Conservation (phyloP, 1,139 yeast species). For the Candida albicans region DNA sequence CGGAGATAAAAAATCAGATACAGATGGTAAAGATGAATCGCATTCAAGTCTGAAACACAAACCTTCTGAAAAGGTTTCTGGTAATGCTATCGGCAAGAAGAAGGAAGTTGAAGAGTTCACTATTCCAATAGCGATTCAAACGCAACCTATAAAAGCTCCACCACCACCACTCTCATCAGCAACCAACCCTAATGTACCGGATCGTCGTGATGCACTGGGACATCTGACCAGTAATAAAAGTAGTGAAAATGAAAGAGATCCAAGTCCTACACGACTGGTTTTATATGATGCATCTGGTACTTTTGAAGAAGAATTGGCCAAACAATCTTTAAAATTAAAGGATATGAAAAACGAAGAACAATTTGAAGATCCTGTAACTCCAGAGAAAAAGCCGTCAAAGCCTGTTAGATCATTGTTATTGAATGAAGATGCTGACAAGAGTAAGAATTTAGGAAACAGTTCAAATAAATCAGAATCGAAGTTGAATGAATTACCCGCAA, state of each 20-base stretch:
- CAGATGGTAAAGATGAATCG: neutral
- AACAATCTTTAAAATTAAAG: neutral
- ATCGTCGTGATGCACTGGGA: neutral
- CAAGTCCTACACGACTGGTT: slow-evolving; percentile 8
- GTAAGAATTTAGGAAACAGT: neutral
- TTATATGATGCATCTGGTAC: slow-evolving; percentile 6
- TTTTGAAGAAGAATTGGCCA: slow-evolving; percentile 2
- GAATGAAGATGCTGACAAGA: slow-evolving; percentile 1
- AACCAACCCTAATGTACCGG: neutral
- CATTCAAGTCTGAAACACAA: neutral
- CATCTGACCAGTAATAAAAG: neutral
- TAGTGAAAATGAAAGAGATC: slow-evolving; percentile 4
- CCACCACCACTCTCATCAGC: too few species aligned
- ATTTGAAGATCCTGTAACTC: neutral
- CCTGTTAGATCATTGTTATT: slow-evolving; percentile 5
- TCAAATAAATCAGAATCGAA: neutral
- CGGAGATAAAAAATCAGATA: neutral
- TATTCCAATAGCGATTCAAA: slow-evolving; percentile 4
- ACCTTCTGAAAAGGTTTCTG: neutral
- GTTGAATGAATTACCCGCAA: neutral
- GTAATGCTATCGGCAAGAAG: neutral
- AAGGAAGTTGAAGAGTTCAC: slow-evolving; percentile 3
- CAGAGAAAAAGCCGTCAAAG: neutral
- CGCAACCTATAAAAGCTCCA: neutral
- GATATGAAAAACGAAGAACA: neutral